A percentile compares a stretch with the other conserved stretches of the same genome.
These are phyloP conservation scores for Phoma herbarum DNA, from an alignment of 2,329 filamentous ascomycete genomes.

Conservation along the genomic window DNA sequence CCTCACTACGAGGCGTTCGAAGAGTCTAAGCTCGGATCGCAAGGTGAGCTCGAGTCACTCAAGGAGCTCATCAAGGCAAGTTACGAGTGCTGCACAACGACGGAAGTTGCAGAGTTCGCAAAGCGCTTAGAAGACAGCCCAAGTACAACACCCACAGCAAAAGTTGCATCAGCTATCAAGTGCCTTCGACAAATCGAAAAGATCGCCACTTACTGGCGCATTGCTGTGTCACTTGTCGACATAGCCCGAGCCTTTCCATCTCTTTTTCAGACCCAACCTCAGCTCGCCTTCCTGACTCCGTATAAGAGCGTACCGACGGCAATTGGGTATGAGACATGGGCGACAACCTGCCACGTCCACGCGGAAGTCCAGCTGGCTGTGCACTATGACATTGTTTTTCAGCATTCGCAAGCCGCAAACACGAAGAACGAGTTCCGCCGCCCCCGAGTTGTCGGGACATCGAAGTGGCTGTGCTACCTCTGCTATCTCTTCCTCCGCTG, in stretches of 20 bases:
- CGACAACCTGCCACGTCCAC: constrained; percentile 18
- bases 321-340: constrained; percentile 18
- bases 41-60: background rate
- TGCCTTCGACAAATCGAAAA: constrained; percentile 19
- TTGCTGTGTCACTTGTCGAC: constrained; percentile 1
- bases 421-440: background rate
- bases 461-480: constrained; percentile 20
- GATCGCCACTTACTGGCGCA: constrained; percentile 16
- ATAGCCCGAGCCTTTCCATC: background rate
- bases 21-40: background rate
- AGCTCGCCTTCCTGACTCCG: constrained; percentile 11
- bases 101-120: constrained; percentile 8
- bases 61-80: constrained; percentile 13
- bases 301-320: constrained; percentile 16
- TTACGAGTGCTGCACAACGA: constrained; percentile 5
- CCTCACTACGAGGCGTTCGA: constrained; percentile 11
- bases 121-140: constrained; percentile 11
- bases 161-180: constrained; percentile 21
- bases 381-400: constrained; percentile 4
- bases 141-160: constrained; percentile 12
- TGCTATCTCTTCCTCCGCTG: constrained; percentile 16
- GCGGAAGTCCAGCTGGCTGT: constrained; percentile 18
- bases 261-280: background rate
- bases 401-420: background rate
- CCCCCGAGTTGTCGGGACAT: constrained; percentile 17